Evolutionary conservation across 768 basidiomycete genomes (phyloP), one percentile per base, ranked within the genome.

Genomic region (Termitomyces sp.): DNA sequence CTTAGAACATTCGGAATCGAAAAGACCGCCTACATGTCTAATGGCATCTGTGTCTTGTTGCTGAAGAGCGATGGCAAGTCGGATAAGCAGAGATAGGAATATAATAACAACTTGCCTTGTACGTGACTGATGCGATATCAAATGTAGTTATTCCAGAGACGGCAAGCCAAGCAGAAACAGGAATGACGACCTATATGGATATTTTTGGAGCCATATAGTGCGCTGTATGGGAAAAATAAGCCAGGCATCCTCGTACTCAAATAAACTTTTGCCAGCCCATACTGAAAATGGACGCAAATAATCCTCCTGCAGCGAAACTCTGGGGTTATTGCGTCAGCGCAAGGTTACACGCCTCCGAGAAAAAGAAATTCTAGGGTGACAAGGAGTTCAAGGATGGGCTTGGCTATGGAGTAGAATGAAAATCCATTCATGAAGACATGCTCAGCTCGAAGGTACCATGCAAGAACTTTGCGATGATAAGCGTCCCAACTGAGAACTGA

Each of bases 371-470:
- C 78, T 10, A 79, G 72, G 64, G 82, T 85, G 0, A 90, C 89
- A 12, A 93, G 76, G 46, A 86, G 71, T 18, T 71, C 64, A 28
- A 92, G 75, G 48, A 89, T 83, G 3, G 82, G 70, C 1, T 78
- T 82, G 0, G 85, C 88, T 80, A 92, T 83, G 73, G 88, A 92
- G 70, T 78, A 90, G 70, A 83, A 90, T 0, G 87, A 84, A 65
- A 90, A 79, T n/a, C 82, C 83, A 65, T 92, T 92, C 68, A 90
- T 77, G n/a, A 90, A 61, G 4, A 88, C 79, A 65, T 92, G 90
- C 0, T 67, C 60, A n/a, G 77, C 39, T 29, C 79, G n/a, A n/a
- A n/a, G n/a, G n/a, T 75, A 62, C 77, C 69, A 64, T 92, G 90
- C 4, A 89, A 90, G 74, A 94, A 93, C 58, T 76, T 78, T 18